phyloP scores from a whole-genome alignment of 2,329 filamentous ascomycete species.

The Monilinia fructigena region DNA sequence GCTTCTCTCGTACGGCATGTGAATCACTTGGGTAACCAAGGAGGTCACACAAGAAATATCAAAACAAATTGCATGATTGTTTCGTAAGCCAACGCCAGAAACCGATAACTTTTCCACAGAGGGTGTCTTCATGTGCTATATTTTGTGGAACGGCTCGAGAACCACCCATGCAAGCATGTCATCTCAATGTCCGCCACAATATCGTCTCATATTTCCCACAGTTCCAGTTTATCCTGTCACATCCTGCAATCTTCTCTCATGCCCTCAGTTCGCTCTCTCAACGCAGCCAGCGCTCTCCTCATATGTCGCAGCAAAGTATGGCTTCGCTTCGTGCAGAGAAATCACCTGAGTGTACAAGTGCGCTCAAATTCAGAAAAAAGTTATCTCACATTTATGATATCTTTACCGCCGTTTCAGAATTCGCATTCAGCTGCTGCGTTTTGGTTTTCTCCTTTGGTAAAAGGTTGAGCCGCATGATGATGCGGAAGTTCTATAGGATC shows the following conservation, averaged over 20 bases:
- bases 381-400: not conserved
- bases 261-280: not conserved
- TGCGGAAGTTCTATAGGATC: not conserved
- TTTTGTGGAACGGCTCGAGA: conserved; percentile 8
- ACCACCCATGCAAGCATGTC: conserved; percentile 3
- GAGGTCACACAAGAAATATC: not conserved
- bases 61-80: not conserved
- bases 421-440: conserved; percentile 3
- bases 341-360: not conserved
- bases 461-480: conserved; percentile 14
- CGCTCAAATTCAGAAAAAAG: not conserved
- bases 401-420: conserved; percentile 11
- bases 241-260: not conserved
- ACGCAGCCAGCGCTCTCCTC: not conserved
- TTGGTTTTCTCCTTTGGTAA: not conserved
- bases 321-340: not conserved
- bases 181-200: not conserved
- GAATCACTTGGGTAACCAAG: not conserved
- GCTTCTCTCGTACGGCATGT: conserved; percentile 5
- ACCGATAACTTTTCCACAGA: not conserved
- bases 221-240: not conserved
- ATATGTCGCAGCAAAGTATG: conserved; percentile 4
- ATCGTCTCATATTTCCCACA: not conserved
- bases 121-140: not conserved
- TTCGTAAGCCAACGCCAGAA: not conserved